These are phyloP conservation scores for Zoysia matrella DNA, from an alignment of 202 grass and related monocot genomes.

Conservation along the genomic window DNA sequence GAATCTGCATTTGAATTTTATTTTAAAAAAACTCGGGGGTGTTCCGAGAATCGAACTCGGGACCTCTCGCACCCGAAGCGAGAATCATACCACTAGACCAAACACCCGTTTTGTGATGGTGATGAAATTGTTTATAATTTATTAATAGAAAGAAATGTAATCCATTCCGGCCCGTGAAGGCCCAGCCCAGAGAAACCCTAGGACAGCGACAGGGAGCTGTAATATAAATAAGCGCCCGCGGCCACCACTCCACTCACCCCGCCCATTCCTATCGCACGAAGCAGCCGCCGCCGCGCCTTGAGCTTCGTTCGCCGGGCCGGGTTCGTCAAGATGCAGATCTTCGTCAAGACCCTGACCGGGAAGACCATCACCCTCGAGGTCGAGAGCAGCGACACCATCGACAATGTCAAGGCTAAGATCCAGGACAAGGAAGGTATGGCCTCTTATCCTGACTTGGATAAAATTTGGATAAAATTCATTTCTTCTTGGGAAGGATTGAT, in stretches of 20 bases:
- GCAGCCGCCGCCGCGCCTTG: background rate
- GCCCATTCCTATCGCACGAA: background rate
- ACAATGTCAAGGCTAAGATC: slow-evolving; percentile 96
- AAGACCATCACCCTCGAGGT: slow-evolving; percentile 93
- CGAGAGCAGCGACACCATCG: slow-evolving; percentile 96
- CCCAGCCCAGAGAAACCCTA: slow-evolving; percentile 49
- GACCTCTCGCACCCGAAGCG: too few relatives aligned
- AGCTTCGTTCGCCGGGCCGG: slow-evolving; percentile 1
- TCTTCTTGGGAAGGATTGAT: too few relatives aligned
- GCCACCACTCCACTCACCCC: background rate
- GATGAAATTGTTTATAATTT: too few relatives aligned
- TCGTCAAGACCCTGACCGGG: slow-evolving; percentile 86
- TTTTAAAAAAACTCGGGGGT: background rate
- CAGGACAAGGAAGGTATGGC: slow-evolving; percentile 59
- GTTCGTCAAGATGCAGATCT: slow-evolving; percentile 78
- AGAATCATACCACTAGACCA: background rate
- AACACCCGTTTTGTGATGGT: too few relatives aligned
- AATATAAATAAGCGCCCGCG: slow-evolving; percentile 1
- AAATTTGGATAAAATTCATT: too few relatives aligned
- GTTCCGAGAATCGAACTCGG: slow-evolving; percentile 22
- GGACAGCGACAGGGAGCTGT: background rate
- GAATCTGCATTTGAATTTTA: too few relatives aligned
- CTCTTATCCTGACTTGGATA: too few relatives aligned
- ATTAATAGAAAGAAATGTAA: background rate
- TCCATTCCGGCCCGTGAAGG: background rate